These are phyloP conservation scores for Cenchrus purpureus DNA, from an alignment of 176 grass and related monocot species.

Conservation along the genomic window DNA sequence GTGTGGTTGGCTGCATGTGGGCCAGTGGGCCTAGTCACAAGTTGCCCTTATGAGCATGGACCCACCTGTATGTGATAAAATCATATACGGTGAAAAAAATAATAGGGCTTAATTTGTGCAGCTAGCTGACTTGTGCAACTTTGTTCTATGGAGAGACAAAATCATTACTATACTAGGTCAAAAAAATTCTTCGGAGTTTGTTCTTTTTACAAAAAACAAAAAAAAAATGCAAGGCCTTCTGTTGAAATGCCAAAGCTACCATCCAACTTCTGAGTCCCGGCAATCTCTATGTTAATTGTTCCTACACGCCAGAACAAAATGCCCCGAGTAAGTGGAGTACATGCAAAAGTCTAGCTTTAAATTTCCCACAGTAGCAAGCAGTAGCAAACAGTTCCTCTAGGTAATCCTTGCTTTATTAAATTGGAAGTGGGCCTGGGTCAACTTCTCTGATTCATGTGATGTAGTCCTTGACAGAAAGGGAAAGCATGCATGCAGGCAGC, in stretches of 20 bases:
- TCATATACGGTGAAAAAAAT: too few species aligned
- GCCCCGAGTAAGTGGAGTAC: background rate
- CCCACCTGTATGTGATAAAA: too few species aligned
- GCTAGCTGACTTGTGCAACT: too few species aligned
- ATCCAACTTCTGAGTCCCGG: background rate
- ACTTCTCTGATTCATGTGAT: slow-evolving; percentile 45
- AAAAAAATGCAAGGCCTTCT: background rate
- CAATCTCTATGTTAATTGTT: background rate
- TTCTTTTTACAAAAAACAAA: too few species aligned
- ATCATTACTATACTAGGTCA: background rate
- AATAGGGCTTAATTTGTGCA: too few species aligned
- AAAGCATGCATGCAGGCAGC: slow-evolving; percentile 20
- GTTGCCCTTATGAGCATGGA: background rate
- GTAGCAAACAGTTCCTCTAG: background rate
- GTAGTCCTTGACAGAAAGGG: slow-evolving; percentile 47
- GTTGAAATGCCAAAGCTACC: background rate
- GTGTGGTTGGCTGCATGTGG: background rate
- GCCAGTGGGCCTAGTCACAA: background rate
- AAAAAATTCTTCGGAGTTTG: background rate
- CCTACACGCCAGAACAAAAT: background rate
- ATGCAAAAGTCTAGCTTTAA: slow-evolving; percentile 16
- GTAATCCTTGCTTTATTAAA: slow-evolving; percentile 34
- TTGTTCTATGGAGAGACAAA: too few species aligned
- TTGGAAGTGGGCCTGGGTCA: slow-evolving; percentile 36
- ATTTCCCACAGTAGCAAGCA: slow-evolving; percentile 20